Conservation (phyloP, 2,329 filamentous ascomycete genomes). For the Aspergillus pseudonomiae region DNA sequence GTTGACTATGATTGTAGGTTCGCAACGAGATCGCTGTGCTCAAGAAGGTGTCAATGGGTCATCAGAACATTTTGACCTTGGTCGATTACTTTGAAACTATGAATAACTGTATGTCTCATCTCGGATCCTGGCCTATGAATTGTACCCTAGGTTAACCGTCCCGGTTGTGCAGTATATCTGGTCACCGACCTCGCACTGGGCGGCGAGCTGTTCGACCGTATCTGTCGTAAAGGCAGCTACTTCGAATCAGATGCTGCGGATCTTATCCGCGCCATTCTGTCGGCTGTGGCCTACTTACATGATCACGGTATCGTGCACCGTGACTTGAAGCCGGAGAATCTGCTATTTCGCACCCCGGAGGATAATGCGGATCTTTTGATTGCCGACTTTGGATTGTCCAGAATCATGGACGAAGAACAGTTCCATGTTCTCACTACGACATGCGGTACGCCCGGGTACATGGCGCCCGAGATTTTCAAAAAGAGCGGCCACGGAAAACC, state of each 20-base stretch:
- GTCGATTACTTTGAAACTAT: conserved; percentile 99
- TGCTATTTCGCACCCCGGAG: conserved; percentile 94
- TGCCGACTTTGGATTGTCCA: conserved; percentile 91
- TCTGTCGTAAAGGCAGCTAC: conserved; percentile 97
- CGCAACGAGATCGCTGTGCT: conserved; percentile 97
- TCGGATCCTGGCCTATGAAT: neutral
- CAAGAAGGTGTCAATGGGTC: conserved; percentile 98
- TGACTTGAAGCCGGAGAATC: conserved; percentile 95
- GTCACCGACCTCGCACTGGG: conserved; percentile 96
- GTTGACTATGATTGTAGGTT: conserved; percentile 58
- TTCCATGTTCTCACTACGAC: conserved; percentile 98
- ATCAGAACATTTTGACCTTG: conserved; percentile 95
- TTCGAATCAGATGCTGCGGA: conserved; percentile 97
- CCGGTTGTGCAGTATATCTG: conserved; percentile 69
- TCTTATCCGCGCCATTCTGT: conserved; percentile 90
- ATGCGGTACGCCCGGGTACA: conserved; percentile 96
- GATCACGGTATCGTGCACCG: conserved; percentile 98
- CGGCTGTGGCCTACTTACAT: conserved; percentile 97
- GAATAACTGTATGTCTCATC: conserved; percentile 75
- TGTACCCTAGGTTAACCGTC: conserved; percentile 18
- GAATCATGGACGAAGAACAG: conserved; percentile 99
- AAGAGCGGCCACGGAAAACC: conserved; percentile 98
- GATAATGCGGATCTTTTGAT: conserved; percentile 97
- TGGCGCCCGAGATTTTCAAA: conserved; percentile 99
- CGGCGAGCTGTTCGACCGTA: conserved; percentile 96